Evolutionary conservation across 2,329 filamentous ascomycete genomes (phyloP), one percentile per base, ranked within the genome.

Genomic region (Elsinoe ampelina): DNA sequence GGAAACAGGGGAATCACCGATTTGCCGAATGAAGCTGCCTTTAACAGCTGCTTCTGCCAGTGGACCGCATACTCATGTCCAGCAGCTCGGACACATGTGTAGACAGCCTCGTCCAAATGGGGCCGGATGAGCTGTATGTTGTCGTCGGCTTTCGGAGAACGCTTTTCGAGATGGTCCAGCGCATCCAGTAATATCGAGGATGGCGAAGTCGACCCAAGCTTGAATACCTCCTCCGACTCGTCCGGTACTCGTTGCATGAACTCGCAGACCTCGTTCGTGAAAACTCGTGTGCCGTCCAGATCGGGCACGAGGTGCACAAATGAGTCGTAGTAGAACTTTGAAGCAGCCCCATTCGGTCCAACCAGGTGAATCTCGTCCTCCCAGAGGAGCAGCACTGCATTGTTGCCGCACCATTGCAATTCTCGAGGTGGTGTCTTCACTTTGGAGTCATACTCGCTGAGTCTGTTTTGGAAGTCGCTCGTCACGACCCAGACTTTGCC

Each of bases 1-100:
- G 93, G 96, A 73, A 97, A 98, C 11, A 97, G 84, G 65, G 97
- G 93, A 2, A 98, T 79, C 0, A 97, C 93, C 0, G 93, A 97
- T 70, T 98, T 98, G 60, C 93, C 93, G 69, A 96, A 97, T 0
- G 92, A 97, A 0, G 93, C 93, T 5, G 93, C 93, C 69, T 95
- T 95, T n/a, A 98, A 78, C 1, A 98, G 77, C 64, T 95, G 84
- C 68, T 97, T 98, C 68, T 98, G 93, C 89, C 91, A 95, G 66
- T 92, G 84, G 1, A 86, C 77, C 64, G 85, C 89, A 68, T 90
- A 96, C 70, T 98, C 93, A 59, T 95, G 85, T 1, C 92, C 93
- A 6, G 93, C 90, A 36, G 93, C 93, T 68, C 88, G 89, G 59
- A 98, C 87, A 68, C 93, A 98, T 0, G 85, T 87, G 69, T 96